A percentile compares a stretch with the other conserved stretches of the same genome.
phyloP scores from a whole-genome alignment of 2,329 filamentous ascomycete species.

The Plenodomus tracheiphilus region DNA sequence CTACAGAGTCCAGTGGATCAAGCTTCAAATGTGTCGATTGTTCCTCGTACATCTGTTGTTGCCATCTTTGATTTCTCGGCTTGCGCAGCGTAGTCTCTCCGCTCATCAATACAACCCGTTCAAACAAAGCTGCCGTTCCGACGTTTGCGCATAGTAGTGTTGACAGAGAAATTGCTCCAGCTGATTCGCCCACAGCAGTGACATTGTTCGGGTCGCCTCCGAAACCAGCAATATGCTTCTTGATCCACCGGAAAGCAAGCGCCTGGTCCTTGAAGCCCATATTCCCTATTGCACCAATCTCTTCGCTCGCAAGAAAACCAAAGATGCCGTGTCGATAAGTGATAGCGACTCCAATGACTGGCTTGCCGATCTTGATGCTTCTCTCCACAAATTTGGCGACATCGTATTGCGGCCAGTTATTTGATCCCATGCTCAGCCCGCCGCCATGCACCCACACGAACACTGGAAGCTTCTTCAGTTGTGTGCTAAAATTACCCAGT shows the following conservation, averaged over 20 bases:
- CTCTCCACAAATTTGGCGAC: conserved; percentile 50
- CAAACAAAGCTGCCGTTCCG: conserved; percentile 26
- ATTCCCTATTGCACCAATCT: conserved; percentile 46
- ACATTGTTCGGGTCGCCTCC: conserved; percentile 45
- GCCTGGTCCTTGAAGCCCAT: conserved; percentile 42
- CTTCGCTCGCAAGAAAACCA: conserved; percentile 50
- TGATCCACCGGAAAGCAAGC: conserved; percentile 44
- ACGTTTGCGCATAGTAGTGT: conserved; percentile 32
- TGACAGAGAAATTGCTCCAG: conserved; percentile 46
- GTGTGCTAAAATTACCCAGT: neutral
- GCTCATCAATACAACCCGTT: conserved; percentile 36
- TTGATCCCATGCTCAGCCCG: conserved; percentile 54
- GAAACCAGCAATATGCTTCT: conserved; percentile 44
- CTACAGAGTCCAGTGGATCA: conserved; percentile 6
- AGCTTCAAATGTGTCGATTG: conserved; percentile 26
- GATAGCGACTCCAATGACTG: conserved; percentile 49
- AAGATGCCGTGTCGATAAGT: conserved; percentile 39
- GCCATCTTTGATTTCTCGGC: conserved; percentile 29
- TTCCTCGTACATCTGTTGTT: conserved; percentile 29
- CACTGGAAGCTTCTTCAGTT: conserved; percentile 48
- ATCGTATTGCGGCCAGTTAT: conserved; percentile 58
- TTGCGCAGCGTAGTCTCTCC: conserved; percentile 36
- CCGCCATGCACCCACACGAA: conserved; percentile 59
- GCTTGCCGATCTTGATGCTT: conserved; percentile 47
- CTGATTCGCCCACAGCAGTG: conserved; percentile 51